Conservation (phyloP, 345 rosid species). For the sweet orange (Citrus sinensis) region DNA sequence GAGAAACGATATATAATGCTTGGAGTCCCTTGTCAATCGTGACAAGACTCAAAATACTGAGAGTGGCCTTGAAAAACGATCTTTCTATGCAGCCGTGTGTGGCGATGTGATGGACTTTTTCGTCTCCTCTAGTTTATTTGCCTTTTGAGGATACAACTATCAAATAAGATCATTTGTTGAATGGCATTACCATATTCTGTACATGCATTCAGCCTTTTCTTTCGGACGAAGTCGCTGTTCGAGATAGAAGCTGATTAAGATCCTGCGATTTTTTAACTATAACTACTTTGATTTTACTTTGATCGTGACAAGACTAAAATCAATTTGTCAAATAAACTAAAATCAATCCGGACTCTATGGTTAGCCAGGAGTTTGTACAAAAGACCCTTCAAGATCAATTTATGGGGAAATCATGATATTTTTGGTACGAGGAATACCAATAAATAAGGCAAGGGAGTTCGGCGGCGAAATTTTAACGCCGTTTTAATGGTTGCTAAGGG, state of each 20-base stretch:
- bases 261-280: no score
- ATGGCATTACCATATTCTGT: not conserved
- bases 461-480: no score
- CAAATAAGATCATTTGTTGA: slow-evolving; percentile 29
- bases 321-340: no score
- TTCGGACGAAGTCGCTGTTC: not conserved
- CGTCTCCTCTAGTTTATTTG: slow-evolving; percentile 39
- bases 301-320: no score
- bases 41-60: slow-evolving; percentile 28
- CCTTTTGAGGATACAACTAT: slow-evolving; percentile 26
- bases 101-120: slow-evolving; percentile 37
- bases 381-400: no score
- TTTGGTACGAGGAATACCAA: accelerated
- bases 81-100: slow-evolving; percentile 29
- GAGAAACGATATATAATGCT: slow-evolving; percentile 53
- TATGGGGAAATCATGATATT: no score
- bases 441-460: no score
- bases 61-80: slow-evolving; percentile 37
- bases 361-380: no score
- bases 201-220: not conserved
- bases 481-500: no score
- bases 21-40: slow-evolving; percentile 23
- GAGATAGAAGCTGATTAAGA: not conserved
- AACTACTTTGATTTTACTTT: no score
- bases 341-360: no score